phyloP scores from a whole-genome alignment of 495 filamentous ascomycete genomes.

The Podospora conica region DNA sequence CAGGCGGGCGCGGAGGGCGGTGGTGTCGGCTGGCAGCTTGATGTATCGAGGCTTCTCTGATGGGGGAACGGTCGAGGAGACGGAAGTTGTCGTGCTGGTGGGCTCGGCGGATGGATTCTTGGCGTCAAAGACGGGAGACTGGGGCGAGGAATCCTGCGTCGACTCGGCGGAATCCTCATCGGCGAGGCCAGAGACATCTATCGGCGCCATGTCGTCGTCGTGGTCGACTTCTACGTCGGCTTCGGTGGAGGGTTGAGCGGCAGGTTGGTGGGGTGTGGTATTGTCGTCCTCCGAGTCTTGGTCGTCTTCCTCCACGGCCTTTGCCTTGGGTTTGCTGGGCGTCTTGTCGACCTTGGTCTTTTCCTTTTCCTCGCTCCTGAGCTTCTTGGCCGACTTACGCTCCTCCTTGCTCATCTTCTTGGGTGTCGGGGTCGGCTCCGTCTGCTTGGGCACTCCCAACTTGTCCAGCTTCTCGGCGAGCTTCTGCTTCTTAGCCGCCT shows the following conservation, averaged over 20 bases:
- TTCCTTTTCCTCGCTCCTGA: slow-evolving; percentile 24
- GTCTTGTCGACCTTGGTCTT: slow-evolving; percentile 17
- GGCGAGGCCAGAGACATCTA: slow-evolving; percentile 44
- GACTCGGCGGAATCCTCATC: slow-evolving; percentile 45
- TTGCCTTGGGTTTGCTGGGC: slow-evolving; percentile 6
- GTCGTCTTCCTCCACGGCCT: slow-evolving; percentile 6
- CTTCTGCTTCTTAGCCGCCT: slow-evolving; percentile 22
- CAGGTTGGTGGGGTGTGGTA: slow-evolving; percentile 1
- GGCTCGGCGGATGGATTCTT: slow-evolving; percentile 36
- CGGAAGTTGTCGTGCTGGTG: slow-evolving; percentile 62
- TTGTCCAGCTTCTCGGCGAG: background rate
- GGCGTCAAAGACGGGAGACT: slow-evolving; percentile 53
- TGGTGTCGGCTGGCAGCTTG: slow-evolving; percentile 55
- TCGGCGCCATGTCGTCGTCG: slow-evolving; percentile 29
- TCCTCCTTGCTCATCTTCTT: slow-evolving; percentile 28
- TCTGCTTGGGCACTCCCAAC: background rate
- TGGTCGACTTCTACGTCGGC: slow-evolving; percentile 19
- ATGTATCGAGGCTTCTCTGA: slow-evolving; percentile 49
- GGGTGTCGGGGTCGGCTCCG: background rate
- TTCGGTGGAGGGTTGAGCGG: slow-evolving; percentile 16
- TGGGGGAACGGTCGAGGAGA: slow-evolving; percentile 61
- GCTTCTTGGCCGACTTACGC: slow-evolving; percentile 23
- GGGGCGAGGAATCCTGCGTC: slow-evolving; percentile 44
- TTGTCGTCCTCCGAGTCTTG: background rate
- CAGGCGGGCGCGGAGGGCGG: slow-evolving; percentile 66